These are phyloP conservation scores for Laguncularia racemosa DNA, from an alignment of 345 rosid species.

Conservation along the genomic window DNA sequence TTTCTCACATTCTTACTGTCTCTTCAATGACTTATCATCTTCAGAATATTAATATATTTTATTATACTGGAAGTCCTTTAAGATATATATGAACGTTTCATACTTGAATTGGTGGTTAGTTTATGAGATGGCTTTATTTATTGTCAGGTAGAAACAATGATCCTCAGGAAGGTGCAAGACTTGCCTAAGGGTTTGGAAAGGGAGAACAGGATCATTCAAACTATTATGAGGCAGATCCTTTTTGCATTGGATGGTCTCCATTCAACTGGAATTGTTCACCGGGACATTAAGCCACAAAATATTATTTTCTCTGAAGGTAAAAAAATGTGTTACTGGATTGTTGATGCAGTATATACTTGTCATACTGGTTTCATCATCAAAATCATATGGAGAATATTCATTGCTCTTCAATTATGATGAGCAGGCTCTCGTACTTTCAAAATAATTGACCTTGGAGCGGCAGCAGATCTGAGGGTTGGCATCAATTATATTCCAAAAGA, in stretches of 20 bases:
- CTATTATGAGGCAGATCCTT: slow-evolving; percentile 79
- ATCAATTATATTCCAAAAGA: slow-evolving; percentile 97
- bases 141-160: slow-evolving; percentile 79
- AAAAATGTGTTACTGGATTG: not conserved
- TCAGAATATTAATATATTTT: too few species aligned
- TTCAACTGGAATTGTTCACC: slow-evolving; percentile 92
- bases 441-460: slow-evolving; percentile 97
- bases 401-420: slow-evolving; percentile 4
- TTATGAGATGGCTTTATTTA: not conserved
- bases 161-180: slow-evolving; percentile 69
- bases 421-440: slow-evolving; percentile 83
- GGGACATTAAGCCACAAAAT: slow-evolving; percentile 94
- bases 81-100: too few species aligned
- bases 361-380: not conserved
- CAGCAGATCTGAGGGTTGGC: slow-evolving; percentile 93
- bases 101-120: too few species aligned
- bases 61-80: too few species aligned
- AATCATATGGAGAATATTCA: too few species aligned
- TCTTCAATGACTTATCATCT: too few species aligned
- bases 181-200: slow-evolving; percentile 79
- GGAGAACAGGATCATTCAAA: slow-evolving; percentile 80
- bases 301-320: slow-evolving; percentile 93
- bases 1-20: too few species aligned
- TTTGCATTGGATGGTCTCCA: slow-evolving; percentile 97
- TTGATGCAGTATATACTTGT: not conserved